Percentiles rank a stretch among this genome's conserved stretches.
Evolutionary conservation across 257 asterid genomes (phyloP).

Genomic region (Primulina huaijiensis): DNA sequence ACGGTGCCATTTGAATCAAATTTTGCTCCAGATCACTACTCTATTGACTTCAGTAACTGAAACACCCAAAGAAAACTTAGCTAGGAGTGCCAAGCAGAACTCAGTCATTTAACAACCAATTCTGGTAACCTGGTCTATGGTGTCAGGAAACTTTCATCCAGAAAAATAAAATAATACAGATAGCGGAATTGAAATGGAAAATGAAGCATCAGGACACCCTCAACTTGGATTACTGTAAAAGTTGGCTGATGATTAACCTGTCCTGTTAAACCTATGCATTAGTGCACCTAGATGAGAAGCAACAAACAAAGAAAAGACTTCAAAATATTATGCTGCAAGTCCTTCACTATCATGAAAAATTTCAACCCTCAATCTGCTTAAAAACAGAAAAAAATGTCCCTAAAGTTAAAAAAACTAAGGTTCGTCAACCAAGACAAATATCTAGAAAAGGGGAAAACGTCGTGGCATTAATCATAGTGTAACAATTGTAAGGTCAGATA

Average conservation of each 20-base stretch:
- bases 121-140: not conserved
- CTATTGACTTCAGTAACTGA: too few relatives aligned
- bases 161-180: not conserved
- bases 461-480: not conserved
- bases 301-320: not conserved
- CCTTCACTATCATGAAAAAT: not conserved
- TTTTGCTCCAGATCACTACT: not conserved
- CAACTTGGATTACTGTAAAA: not conserved
- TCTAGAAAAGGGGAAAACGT: constrained; percentile 1
- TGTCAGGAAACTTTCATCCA: not conserved
- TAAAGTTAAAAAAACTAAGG: not conserved
- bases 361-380: not conserved
- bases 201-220: not conserved
- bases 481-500: not conserved
- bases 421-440: constrained; percentile 5
- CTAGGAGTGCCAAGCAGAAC: not conserved
- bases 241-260: not conserved
- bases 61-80: not conserved
- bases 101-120: not conserved
- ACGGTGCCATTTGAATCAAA: not conserved
- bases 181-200: not conserved
- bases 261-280: not conserved
- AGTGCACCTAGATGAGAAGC: not conserved
- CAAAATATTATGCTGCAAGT: too few relatives aligned
- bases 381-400: not conserved